Conservation (phyloP, 768 basidiomycete genomes). For the Russula foetens region DNA sequence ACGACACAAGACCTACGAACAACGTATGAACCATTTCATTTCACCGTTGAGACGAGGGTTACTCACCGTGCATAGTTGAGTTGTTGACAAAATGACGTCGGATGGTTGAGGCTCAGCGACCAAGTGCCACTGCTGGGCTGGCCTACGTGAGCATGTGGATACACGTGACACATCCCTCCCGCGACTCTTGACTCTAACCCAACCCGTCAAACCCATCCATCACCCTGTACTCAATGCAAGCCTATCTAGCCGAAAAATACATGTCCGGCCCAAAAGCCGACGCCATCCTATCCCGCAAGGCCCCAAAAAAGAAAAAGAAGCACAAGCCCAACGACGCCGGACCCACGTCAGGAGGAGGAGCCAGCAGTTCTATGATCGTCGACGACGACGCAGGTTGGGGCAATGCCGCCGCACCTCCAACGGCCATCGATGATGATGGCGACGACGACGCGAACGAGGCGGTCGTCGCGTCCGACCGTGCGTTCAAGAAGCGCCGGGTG, state of each 20-base stretch:
- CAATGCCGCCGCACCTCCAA: conserved; percentile 34
- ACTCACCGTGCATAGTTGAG: conserved; percentile 4
- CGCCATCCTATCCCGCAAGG: conserved; percentile 71
- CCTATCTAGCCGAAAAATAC: conserved; percentile 86
- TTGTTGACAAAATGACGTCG: neutral
- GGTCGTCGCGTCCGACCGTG: conserved; percentile 63
- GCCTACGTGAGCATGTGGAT: too few relatives aligned
- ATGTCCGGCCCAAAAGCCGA: conserved; percentile 97
- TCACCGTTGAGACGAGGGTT: neutral
- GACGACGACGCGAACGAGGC: conserved; percentile 54
- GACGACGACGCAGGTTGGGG: conserved; percentile 74
- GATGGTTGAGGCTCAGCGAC: too few relatives aligned
- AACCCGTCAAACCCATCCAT: neutral
- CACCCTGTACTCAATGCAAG: conserved; percentile 41
- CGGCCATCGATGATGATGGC: conserved; percentile 52
- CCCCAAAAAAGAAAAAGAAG: conserved; percentile 69
- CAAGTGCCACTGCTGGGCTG: too few relatives aligned
- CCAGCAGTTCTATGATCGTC: conserved; percentile 24
- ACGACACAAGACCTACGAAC: conserved; percentile 17
- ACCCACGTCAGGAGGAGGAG: conserved; percentile 21
- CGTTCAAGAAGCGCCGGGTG: conserved; percentile 70
- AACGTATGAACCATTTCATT: neutral
- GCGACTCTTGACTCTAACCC: too few relatives aligned
- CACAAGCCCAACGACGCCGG: conserved; percentile 41
- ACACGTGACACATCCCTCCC: conserved; percentile 1